Base-by-base conservation (phyloP, 129 eudicot genomes). In the Arctium minus region DNA sequence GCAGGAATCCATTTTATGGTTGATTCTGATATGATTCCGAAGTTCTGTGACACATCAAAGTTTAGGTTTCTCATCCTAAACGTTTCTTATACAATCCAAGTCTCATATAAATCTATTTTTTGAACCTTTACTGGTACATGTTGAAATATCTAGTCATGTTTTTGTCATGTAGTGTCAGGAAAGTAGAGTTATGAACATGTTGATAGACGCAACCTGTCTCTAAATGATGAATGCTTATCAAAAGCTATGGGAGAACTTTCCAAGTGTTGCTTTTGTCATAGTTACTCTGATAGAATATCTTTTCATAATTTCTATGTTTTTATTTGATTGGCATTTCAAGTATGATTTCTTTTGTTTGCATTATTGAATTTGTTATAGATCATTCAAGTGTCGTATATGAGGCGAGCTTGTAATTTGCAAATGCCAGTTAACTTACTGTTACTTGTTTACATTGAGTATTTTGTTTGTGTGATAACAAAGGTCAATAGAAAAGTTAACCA, bases 221-320 rank as follows among this genome's bases (percentile, higher is more conserved):
- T 84, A 79, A 72, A 86, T 86, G 92, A 81, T 74, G 88, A 86
- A 75, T 74, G 75, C 82, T 81, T 81, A 8, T 84, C 83, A 80
- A 78, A 86, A 84, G 86, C 89, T 78, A 81, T 80, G 92, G 86
- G 79, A 84, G 53, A 71, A 81, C 72, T 78, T 74, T 78, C 86
- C 86, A 86, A 32, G 81, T 89, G 88, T 68, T 83, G 86, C 89
- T 86, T 80, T 89, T 84, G 89, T 89, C 89, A 86, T 86, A 89
- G 92, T 89, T 89, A 86, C 88, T 86, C 88, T 86, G 88, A 84
- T 86, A 75, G 88, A 31, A 46, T 44, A 44, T 48, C 31, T 35
- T 56, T 74, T 35, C n/a, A 12, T 8, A 17, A 9, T 36, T 17
- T 5, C 6, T 30, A 3, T 36, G 29, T 38, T n/a, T 72, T 11